Evolutionary conservation across 306 rosid species (phyloP).

Genomic region (Cajanus cajan): DNA sequence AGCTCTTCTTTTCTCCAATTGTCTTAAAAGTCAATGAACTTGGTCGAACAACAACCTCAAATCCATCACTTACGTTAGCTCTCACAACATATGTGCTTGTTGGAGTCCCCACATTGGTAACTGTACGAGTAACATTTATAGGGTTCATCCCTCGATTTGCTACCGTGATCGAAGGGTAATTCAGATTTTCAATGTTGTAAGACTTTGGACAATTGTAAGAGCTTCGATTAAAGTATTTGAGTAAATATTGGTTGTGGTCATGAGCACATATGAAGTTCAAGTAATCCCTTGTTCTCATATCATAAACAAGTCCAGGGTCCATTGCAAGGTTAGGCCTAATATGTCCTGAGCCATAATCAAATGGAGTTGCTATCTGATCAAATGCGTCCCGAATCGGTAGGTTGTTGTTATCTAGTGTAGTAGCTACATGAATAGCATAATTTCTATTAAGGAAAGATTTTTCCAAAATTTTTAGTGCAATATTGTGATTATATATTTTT

Average conservation of each 20-base stretch:
- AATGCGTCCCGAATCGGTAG: slow-evolving; percentile 34
- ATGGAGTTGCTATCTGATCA: slow-evolving; percentile 44
- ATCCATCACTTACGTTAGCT: slow-evolving; percentile 30
- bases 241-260: slow-evolving; percentile 24
- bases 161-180: slow-evolving; percentile 64
- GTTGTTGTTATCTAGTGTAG: slow-evolving; percentile 33
- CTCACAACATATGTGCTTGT: slow-evolving; percentile 45
- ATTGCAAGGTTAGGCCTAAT: slow-evolving; percentile 54
- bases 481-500: neutral
- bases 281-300: slow-evolving; percentile 44
- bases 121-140: slow-evolving; percentile 42
- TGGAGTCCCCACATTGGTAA: slow-evolving; percentile 61
- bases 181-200: slow-evolving; percentile 43
- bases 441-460: neutral
- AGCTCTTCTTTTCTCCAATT: slow-evolving; percentile 54
- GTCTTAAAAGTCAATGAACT: slow-evolving; percentile 35
- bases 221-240: slow-evolving; percentile 14
- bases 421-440: slow-evolving; percentile 35
- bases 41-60: slow-evolving; percentile 46
- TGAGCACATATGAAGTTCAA: slow-evolving; percentile 65
- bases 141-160: slow-evolving; percentile 22
- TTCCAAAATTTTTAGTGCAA: neutral
- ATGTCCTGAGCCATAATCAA: slow-evolving; percentile 64
- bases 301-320: slow-evolving; percentile 68
- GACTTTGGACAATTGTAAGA: slow-evolving; percentile 37